A percentile compares a stretch with the other conserved stretches of the same genome.
Conservation (phyloP, 768 basidiomycete genomes). For the Boletus sensibilis region DNA sequence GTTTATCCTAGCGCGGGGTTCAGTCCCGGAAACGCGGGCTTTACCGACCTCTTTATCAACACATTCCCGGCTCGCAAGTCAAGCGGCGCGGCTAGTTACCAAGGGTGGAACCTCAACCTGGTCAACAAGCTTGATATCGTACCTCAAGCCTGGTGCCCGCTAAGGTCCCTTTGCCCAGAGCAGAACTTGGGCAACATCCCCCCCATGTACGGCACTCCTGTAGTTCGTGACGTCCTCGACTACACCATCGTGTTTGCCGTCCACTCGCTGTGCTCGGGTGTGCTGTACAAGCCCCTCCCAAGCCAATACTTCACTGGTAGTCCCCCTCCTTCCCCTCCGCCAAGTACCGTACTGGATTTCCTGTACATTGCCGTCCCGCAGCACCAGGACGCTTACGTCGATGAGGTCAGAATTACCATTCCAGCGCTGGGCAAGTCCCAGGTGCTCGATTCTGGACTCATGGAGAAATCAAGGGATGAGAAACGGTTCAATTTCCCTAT, state of each 20-base stretch:
- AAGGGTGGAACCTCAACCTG: constrained; percentile 20
- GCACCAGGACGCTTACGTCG: not conserved
- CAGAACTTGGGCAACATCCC: constrained; percentile 18
- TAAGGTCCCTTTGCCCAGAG: not conserved
- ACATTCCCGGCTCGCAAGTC: not conserved
- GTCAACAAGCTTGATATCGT: constrained; percentile 16
- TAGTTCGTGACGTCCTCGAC: not conserved
- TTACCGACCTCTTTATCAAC: not conserved
- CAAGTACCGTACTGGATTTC: not conserved
- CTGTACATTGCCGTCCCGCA: not conserved
- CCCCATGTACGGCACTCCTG: constrained; percentile 7
- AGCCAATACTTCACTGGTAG: constrained; percentile 2
- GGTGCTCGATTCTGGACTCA: not conserved
- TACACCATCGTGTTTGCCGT: not conserved
- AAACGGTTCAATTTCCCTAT: constrained; percentile 1
- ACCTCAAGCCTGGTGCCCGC: constrained; percentile 13
- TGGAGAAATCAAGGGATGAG: not conserved
- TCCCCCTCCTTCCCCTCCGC: not conserved
- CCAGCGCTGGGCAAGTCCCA: not conserved
- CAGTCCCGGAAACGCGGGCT: constrained; percentile 11
- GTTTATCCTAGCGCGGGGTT: constrained; percentile 8
- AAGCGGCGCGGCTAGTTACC: not conserved
- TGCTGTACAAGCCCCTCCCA: constrained; percentile 6
- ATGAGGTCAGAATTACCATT: not conserved
- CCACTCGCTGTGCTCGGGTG: not conserved